phyloP scores from a whole-genome alignment of 805 yeast species.

The Yarrowia porcina region DNA sequence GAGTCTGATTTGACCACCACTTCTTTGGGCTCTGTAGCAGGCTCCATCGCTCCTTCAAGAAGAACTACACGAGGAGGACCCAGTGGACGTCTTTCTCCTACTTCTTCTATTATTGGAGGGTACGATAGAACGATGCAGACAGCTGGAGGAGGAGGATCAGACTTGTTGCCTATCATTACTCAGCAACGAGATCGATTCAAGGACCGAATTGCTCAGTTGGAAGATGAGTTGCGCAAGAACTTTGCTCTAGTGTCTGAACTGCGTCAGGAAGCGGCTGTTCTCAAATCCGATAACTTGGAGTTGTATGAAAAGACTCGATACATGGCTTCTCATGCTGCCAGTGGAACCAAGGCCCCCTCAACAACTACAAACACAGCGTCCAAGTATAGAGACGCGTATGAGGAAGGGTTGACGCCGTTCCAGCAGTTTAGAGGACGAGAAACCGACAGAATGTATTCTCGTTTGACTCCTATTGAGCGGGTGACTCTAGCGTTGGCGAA shows the following conservation, averaged over 20 bases:
- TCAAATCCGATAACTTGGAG: conserved; percentile 72
- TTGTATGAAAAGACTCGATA: conserved; percentile 64
- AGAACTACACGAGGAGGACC: conserved; percentile 34
- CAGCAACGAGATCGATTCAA: conserved; percentile 94
- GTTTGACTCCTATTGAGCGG: conserved; percentile 73
- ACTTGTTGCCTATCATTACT: conserved; percentile 78
- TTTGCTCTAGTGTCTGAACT: conserved; percentile 54
- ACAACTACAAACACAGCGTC: conserved; percentile 29
- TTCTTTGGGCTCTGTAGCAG: conserved; percentile 32
- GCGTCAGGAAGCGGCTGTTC: conserved; percentile 57
- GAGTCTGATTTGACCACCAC: conserved; percentile 67
- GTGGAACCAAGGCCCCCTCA: conserved; percentile 26
- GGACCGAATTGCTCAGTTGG: conserved; percentile 75
- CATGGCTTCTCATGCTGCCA: conserved; percentile 30
- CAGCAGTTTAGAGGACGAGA: conserved; percentile 77
- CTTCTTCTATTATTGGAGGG: conserved; percentile 39
- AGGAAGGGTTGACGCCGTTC: conserved; percentile 75
- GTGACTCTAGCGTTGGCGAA: conserved; percentile 69
- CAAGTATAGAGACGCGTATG: conserved; percentile 62
- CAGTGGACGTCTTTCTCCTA: conserved; percentile 43
- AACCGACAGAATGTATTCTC: conserved; percentile 67
- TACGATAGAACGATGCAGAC: conserved; percentile 29
- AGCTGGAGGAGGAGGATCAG: conserved; percentile 37
- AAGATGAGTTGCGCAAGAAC: conserved; percentile 68
- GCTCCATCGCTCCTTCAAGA: conserved; percentile 35